phyloP scores from a whole-genome alignment of 208 protist genomes.

The Wallacemonas collosoma region DNA sequence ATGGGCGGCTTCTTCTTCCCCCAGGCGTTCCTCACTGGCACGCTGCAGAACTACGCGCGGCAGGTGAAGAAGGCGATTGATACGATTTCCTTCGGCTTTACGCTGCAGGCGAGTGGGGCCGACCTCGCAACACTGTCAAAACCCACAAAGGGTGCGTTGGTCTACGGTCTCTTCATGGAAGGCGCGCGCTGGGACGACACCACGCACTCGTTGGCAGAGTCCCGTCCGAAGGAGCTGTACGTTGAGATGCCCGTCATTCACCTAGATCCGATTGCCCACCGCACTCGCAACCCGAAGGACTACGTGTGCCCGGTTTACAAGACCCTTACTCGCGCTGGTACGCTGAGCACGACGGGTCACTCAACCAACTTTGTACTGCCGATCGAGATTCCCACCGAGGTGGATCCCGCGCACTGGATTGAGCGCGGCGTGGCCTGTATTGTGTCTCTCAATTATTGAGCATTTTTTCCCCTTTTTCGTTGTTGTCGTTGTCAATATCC shows the following conservation, averaged over 20 bases:
- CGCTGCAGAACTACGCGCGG: slow-evolving; percentile 97
- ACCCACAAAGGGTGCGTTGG: slow-evolving; percentile 74
- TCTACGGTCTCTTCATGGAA: slow-evolving; percentile 97
- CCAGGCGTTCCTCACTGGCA: slow-evolving; percentile 96
- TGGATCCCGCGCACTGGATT: slow-evolving; percentile 93
- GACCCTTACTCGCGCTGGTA: slow-evolving; percentile 94
- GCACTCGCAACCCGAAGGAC: slow-evolving; percentile 45
- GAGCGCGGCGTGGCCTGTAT: slow-evolving; percentile 93
- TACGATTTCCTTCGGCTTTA: slow-evolving; percentile 95
- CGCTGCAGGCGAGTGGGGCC: slow-evolving; percentile 40
- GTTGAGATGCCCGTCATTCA: slow-evolving; percentile 93
- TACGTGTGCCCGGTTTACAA: slow-evolving; percentile 98
- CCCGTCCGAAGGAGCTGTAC: slow-evolving; percentile 96
- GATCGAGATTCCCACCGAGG: slow-evolving; percentile 93
- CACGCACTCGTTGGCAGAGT: slow-evolving; percentile 84
- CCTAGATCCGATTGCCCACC: slow-evolving; percentile 84
- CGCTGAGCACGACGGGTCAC: slow-evolving; percentile 98
- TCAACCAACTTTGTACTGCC: slow-evolving; percentile 98
- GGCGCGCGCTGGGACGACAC: slow-evolving; percentile 94
- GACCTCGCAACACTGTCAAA: slow-evolving; percentile 15
- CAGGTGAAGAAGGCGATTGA: slow-evolving; percentile 95
- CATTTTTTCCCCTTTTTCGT: slow-evolving; percentile 16
- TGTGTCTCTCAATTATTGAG: slow-evolving; percentile 86
- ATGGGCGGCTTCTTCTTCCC: slow-evolving; percentile 98
- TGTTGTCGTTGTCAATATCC: slow-evolving; percentile 1